Evolutionary conservation across 345 rosid species (phyloP).

Genomic region (Syzygium aromaticum): DNA sequence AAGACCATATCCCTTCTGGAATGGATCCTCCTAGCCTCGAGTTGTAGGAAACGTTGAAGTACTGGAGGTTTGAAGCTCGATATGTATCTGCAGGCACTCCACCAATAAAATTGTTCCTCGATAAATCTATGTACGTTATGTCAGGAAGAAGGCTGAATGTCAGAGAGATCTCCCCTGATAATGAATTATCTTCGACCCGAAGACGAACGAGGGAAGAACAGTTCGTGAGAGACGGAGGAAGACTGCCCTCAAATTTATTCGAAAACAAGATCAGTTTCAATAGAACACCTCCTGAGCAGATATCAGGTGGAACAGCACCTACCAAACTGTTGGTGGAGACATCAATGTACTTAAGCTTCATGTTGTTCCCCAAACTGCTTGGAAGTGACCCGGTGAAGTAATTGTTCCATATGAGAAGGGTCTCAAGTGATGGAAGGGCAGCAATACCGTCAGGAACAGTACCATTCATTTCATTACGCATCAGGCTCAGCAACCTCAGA

Average conservation of each 20-base stretch:
- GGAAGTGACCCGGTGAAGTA: constrained; percentile 81
- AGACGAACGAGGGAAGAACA: constrained; percentile 83
- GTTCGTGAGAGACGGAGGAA: constrained; percentile 57
- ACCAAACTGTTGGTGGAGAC: constrained; percentile 73
- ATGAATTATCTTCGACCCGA: constrained; percentile 76
- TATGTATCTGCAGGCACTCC: constrained; percentile 55
- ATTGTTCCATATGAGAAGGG: constrained; percentile 82
- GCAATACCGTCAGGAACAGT: constrained; percentile 63
- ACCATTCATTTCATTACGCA: constrained; percentile 87
- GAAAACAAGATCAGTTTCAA: constrained; percentile 75
- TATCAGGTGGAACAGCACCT: constrained; percentile 68
- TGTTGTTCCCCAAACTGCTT: constrained; percentile 54
- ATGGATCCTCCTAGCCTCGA: constrained; percentile 54
- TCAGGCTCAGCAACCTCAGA: constrained; percentile 61
- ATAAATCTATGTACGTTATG: constrained; percentile 69
- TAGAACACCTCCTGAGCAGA: constrained; percentile 67
- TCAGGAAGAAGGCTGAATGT: constrained; percentile 48
- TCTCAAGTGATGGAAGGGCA: constrained; percentile 71
- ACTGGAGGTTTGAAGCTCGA: constrained; percentile 57
- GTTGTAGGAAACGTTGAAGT: constrained; percentile 69
- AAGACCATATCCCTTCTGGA: constrained; percentile 53
- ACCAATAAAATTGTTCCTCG: constrained; percentile 65
- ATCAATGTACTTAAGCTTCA: constrained; percentile 80
- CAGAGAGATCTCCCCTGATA: constrained; percentile 71
- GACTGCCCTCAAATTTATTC: constrained; percentile 53